A percentile compares a stretch with the other conserved stretches of the same genome.
phyloP scores from a whole-genome alignment of 306 rosid species.

The Ormosia emarginata region DNA sequence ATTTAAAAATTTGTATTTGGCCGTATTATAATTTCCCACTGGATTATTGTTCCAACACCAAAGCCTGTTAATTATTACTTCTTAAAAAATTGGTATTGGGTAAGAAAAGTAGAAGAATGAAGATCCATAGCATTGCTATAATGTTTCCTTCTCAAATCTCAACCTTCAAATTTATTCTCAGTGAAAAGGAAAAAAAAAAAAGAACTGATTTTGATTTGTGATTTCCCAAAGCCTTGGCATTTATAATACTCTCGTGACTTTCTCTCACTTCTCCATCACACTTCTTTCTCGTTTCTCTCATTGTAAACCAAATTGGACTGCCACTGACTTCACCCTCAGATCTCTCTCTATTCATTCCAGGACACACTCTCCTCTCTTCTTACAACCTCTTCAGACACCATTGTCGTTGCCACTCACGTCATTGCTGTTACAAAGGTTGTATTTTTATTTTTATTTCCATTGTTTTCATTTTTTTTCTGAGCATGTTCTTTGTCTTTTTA shows the following conservation, averaged over 20 bases:
- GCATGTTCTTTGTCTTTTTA: not conserved
- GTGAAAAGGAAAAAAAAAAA: not conserved
- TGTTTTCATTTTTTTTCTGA: not conserved
- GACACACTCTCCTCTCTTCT: not conserved
- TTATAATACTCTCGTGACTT: conserved; percentile 51
- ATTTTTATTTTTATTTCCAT: not conserved
- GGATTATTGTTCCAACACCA: not conserved
- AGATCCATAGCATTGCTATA: not conserved
- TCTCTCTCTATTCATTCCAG: conserved; percentile 25
- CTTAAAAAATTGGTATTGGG: not conserved
- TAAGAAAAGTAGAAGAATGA: not conserved
- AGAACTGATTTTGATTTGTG: not conserved
- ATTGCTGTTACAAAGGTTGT: conserved; percentile 7
- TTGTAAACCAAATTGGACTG: not conserved
- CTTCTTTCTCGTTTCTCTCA: conserved; percentile 2
- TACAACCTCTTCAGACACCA: not conserved
- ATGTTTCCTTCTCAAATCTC: not conserved
- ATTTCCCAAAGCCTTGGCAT: not conserved
- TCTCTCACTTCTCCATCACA: conserved; percentile 16
- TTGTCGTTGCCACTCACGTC: not conserved
- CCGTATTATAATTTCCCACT: not conserved
- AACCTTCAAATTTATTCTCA: not conserved
- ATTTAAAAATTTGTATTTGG: not conserved
- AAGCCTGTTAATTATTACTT: not conserved
- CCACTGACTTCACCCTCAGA: conserved; percentile 17